Evolutionary conservation across 768 basidiomycete species (phyloP).

Genomic region (Leccinellum albellum): DNA sequence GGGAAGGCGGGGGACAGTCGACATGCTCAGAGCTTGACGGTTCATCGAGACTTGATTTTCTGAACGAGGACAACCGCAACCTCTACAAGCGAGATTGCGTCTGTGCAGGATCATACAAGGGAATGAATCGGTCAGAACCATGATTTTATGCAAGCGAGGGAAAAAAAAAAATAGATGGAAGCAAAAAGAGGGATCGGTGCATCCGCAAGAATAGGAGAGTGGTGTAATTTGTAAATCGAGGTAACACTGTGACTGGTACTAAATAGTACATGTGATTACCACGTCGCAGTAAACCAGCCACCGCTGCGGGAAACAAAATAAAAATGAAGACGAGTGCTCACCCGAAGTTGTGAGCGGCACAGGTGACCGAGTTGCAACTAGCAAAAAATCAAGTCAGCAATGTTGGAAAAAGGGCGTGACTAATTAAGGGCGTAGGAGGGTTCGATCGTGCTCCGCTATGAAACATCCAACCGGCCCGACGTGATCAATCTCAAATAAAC

Average conservation of each 20-base stretch:
- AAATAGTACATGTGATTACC: conserved; percentile 9
- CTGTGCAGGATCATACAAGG: conserved; percentile 54
- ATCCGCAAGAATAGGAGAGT: conserved; percentile 27
- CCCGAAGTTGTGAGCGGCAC: conserved; percentile 85
- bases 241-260: conserved; percentile 17
- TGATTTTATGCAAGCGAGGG: conserved; percentile 16
- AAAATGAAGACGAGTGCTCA: conserved; percentile 39
- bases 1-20: conserved; percentile 20
- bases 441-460: conserved; percentile 17
- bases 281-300: background rate
- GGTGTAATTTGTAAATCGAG: conserved; percentile 24
- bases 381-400: conserved; percentile 7
- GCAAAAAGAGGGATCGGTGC: conserved; percentile 5
- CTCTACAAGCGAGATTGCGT: conserved; percentile 74
- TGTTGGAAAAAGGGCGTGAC: background rate
- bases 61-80: conserved; percentile 64
- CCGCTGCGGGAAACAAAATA: conserved; percentile 4
- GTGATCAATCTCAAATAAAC: conserved; percentile 18
- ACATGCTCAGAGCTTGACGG: conserved; percentile 27
- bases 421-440: conserved; percentile 3
- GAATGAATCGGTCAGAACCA: conserved; percentile 47
- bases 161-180: background rate
- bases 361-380: conserved; percentile 65
- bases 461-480: conserved; percentile 7
- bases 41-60: conserved; percentile 31